These are phyloP conservation scores for Beauveria sp. DNA, from an alignment of 2,329 filamentous ascomycete species.

Conservation along the genomic window DNA sequence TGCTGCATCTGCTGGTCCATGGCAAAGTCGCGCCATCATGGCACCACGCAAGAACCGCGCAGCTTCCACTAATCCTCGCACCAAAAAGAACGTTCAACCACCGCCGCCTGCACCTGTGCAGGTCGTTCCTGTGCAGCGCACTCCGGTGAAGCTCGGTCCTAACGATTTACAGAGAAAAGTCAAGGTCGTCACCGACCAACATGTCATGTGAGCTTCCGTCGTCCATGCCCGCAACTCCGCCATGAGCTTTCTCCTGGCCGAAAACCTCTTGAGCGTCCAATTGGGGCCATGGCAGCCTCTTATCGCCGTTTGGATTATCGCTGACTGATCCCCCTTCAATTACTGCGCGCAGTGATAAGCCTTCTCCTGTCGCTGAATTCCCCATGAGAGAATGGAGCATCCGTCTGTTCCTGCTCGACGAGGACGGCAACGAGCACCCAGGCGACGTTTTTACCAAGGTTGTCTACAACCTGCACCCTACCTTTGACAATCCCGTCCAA, in stretches of 20 bases:
- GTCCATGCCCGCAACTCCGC: conserved; percentile 7
- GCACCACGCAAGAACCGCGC: conserved; percentile 7
- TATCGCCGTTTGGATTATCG: neutral
- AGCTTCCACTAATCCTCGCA: neutral
- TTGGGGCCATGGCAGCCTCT: neutral
- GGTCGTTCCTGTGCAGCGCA: no score
- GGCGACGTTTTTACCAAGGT: conserved; percentile 88
- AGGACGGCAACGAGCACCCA: conserved; percentile 74
- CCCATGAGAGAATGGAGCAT: conserved; percentile 92
- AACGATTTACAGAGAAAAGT: conserved; percentile 64
- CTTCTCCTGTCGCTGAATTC: conserved; percentile 75
- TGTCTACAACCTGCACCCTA: conserved; percentile 87
- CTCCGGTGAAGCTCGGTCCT: conserved; percentile 14
- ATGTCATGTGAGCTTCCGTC: conserved; percentile 60
- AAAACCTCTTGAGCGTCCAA: neutral
- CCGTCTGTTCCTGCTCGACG: conserved; percentile 74
- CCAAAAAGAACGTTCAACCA: neutral
- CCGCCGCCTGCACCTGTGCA: neutral
- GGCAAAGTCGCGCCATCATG: neutral
- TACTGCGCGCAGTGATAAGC: conserved; percentile 56
- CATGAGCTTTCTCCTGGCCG: neutral
- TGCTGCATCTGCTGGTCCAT: neutral
- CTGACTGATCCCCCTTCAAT: neutral
- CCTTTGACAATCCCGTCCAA: conserved; percentile 80
- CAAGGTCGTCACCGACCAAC: conserved; percentile 89